Base-by-base conservation (phyloP, 306 rosid genomes). In the Citrullus mucosospermus region DNA sequence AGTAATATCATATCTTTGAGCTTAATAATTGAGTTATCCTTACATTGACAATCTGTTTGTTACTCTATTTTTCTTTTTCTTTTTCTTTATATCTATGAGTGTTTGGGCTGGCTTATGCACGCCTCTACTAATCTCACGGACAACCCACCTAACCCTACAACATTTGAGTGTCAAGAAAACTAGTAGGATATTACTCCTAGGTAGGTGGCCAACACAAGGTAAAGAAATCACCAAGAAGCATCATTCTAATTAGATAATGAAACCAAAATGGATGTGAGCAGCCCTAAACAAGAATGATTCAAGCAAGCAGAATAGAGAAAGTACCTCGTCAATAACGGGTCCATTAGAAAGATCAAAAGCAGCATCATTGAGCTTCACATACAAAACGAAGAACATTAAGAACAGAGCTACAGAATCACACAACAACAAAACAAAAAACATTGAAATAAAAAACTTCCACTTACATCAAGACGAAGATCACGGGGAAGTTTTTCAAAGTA, bases 311-410 rank as follows among this genome's bases (percentile, higher is more conserved):
- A 36, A 68, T 18, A 59, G 46, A 83, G 15, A 51, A 82, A 93
- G 16, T 80, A 92, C 98, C 97, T 94, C 92, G 58, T 88, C 92
- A 53, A 90, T 6, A 9, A 94, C 67, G 30, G 91, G 89, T 59
- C 97, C 98, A 32, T 86, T 92, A 56, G 97, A 92, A 85, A 94
- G 97, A 85, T 92, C 96, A 80, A 94, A 92, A 4, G 98, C 97
- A 2, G 98, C 98, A 39, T 92, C 98, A 30, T 90, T 94, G 34
- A 94, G 90, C 98, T 94, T 82, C 80, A 86, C 55, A 82, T 59
- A 30, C 50, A 79, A 77, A 87, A 77, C 57, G 41, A 61, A 44
- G 0, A 17, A 55, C 2, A 57, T 16, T 10, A 76, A 60, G 3
- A 34, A 9, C 4, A 51, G 3, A 75, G 16, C n/a, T 7, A 75